Percentiles rank a stretch among this genome's conserved stretches.
Evolutionary conservation across 1,284 basidiomycete genomes (phyloP).

Genomic region (Stygiomarasmius scandens): DNA sequence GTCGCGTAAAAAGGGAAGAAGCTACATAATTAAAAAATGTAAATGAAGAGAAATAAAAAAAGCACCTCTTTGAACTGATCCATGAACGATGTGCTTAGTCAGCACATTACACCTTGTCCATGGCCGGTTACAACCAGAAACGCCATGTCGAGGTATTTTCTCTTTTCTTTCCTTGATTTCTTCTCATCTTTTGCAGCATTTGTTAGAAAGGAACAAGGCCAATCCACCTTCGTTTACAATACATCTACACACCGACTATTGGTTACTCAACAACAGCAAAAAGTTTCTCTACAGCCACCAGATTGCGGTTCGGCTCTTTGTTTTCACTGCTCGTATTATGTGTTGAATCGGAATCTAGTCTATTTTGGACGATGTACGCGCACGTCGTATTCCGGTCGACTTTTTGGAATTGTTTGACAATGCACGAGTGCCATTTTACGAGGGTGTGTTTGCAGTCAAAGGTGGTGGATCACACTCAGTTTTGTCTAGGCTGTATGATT

Average conservation of each 20-base stretch:
- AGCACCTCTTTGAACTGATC: conserved; percentile 62
- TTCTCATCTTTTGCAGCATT: conserved; percentile 35
- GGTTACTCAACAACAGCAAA: conserved; percentile 74
- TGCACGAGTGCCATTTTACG: conserved; percentile 73
- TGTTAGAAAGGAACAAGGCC: conserved; percentile 58
- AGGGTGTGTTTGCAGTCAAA: conserved; percentile 48
- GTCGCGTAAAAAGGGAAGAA: conserved; percentile 86
- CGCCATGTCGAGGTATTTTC: conserved; percentile 47
- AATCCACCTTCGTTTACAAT: conserved; percentile 73
- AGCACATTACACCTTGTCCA: conserved; percentile 26
- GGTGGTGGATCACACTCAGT: neutral
- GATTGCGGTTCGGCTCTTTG: conserved; percentile 56
- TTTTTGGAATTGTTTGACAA: conserved; percentile 76
- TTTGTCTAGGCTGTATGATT: conserved; percentile 70
- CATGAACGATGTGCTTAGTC: conserved; percentile 21
- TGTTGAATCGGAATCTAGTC: conserved; percentile 46
- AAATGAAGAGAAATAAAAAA: neutral
- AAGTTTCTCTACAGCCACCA: conserved; percentile 81
- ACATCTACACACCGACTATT: conserved; percentile 74
- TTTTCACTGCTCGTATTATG: conserved; percentile 10
- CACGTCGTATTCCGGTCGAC: conserved; percentile 78
- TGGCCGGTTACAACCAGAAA: conserved; percentile 73
- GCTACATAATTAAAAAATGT: conserved; percentile 41
- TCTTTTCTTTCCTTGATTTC: neutral
- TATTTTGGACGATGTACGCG: conserved; percentile 76